A percentile compares a stretch with the other conserved stretches of the same genome.
Conservation (phyloP, 2,329 filamentous ascomycete species). For the Fusarium phyllophilum region DNA sequence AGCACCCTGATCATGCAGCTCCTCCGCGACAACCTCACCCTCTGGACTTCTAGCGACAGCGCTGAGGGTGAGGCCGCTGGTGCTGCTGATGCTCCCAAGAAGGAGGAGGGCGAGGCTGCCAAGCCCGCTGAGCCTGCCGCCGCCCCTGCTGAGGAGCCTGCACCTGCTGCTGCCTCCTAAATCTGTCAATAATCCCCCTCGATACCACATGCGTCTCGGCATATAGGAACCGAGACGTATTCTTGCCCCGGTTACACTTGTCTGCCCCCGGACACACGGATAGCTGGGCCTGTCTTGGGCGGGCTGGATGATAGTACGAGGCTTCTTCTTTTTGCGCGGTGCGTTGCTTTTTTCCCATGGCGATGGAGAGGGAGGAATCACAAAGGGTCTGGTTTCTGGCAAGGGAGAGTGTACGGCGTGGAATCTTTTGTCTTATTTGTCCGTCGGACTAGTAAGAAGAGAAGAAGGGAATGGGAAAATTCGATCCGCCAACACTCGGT, state of each 20-base stretch:
- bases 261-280: slow-evolving; percentile 46
- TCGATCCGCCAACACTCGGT: slow-evolving; percentile 29
- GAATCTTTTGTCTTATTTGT: slow-evolving; percentile 47
- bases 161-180: slow-evolving; percentile 63
- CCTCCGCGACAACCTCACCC: slow-evolving; percentile 94
- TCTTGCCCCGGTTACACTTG: slow-evolving; percentile 44
- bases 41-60: slow-evolving; percentile 96
- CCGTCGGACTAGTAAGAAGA: slow-evolving; percentile 38
- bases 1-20: slow-evolving; percentile 99
- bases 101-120: slow-evolving; percentile 66
- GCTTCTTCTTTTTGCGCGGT: slow-evolving; percentile 48
- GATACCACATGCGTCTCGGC: slow-evolving; percentile 54
- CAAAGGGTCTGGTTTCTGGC: slow-evolving; percentile 51
- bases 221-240: slow-evolving; percentile 50
- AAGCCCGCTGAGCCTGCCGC: slow-evolving; percentile 51
- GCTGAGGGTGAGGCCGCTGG: slow-evolving; percentile 77
- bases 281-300: slow-evolving; percentile 48
- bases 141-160: slow-evolving; percentile 52
- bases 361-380: slow-evolving; percentile 50
- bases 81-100: slow-evolving; percentile 65
- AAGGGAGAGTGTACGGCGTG: slow-evolving; percentile 53
- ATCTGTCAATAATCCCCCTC: slow-evolving; percentile 49
- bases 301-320: slow-evolving; percentile 50
- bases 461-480: not conserved
- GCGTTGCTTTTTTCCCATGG: slow-evolving; percentile 49